phyloP scores from a whole-genome alignment of 495 filamentous ascomycete species.

The Durotheca rogersii region DNA sequence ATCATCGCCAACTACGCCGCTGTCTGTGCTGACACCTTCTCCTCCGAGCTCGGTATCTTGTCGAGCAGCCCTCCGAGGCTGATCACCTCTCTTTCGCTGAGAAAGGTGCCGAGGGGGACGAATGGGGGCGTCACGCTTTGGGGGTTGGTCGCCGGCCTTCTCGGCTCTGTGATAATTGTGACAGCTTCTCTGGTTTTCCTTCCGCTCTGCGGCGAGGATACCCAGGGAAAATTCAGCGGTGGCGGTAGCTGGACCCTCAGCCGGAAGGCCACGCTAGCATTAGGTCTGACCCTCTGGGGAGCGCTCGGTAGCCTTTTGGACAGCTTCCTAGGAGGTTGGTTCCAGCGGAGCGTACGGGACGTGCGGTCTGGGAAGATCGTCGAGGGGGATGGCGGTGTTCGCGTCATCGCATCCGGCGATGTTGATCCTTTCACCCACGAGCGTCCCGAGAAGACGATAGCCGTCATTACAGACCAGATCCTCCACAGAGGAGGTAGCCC shows the following conservation, averaged over 20 bases:
- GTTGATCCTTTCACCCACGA: conserved; percentile 18
- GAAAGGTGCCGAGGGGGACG: conserved; percentile 80
- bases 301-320: conserved; percentile 79
- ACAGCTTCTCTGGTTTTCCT: conserved; percentile 62
- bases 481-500: conserved; percentile 37
- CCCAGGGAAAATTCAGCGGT: conserved; percentile 36
- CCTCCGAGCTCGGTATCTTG: conserved; percentile 91
- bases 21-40: conserved; percentile 90
- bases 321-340: conserved; percentile 77
- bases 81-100: conserved; percentile 77
- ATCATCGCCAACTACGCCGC: conserved; percentile 82
- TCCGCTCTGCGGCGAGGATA: conserved; percentile 62
- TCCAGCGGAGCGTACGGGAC: conserved; percentile 88
- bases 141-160: conserved; percentile 70
- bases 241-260: conserved; percentile 46
- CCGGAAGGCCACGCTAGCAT: conserved; percentile 56
- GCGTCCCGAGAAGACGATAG: conserved; percentile 26
- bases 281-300: conserved; percentile 68
- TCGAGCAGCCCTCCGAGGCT: conserved; percentile 72
- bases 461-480: conserved; percentile 41
- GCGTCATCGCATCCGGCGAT: conserved; percentile 56
- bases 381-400: conserved; percentile 80
- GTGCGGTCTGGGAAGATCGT: conserved; percentile 80
- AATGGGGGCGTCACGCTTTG: conserved; percentile 83
- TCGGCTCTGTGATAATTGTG: conserved; percentile 73